Evolutionary conservation across 768 basidiomycete genomes (phyloP).

Genomic region (Termitomyces sp.): DNA sequence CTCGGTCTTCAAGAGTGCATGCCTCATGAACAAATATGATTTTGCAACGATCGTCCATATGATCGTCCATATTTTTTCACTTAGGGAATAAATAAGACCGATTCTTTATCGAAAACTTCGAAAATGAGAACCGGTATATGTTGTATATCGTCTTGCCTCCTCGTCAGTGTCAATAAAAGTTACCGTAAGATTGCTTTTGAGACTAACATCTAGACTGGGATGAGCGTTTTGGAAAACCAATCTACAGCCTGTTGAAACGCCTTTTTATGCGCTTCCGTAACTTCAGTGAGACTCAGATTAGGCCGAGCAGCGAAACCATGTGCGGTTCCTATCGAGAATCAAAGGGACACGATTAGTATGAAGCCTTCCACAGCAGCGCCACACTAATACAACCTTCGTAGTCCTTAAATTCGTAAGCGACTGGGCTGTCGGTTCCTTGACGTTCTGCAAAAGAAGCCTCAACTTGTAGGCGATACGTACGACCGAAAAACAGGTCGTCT

Average conservation of each 20-base stretch:
- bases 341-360: neutral
- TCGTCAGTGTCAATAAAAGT: neutral
- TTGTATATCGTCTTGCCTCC: neutral
- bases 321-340: slow-evolving; percentile 15
- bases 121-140: neutral
- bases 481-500: slow-evolving; percentile 19
- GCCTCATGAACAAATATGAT: too few species aligned
- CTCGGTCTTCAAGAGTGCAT: neutral
- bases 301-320: slow-evolving; percentile 24
- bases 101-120: neutral
- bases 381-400: slow-evolving; percentile 15
- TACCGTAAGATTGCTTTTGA: neutral
- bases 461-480: slow-evolving; percentile 9
- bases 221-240: slow-evolving; percentile 18
- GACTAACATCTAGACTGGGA: neutral
- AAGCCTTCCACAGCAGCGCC: too few species aligned
- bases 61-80: neutral
- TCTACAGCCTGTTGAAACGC: slow-evolving; percentile 22
- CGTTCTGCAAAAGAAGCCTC: slow-evolving; percentile 19
- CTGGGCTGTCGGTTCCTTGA: slow-evolving; percentile 13
- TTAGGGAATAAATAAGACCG: neutral
- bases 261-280: slow-evolving; percentile 20
- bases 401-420: slow-evolving; percentile 21
- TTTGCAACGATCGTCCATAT: neutral
- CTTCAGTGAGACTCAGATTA: slow-evolving; percentile 18